Base-by-base conservation (phyloP, 1,139 yeast species). In the Candida sojae region DNA sequence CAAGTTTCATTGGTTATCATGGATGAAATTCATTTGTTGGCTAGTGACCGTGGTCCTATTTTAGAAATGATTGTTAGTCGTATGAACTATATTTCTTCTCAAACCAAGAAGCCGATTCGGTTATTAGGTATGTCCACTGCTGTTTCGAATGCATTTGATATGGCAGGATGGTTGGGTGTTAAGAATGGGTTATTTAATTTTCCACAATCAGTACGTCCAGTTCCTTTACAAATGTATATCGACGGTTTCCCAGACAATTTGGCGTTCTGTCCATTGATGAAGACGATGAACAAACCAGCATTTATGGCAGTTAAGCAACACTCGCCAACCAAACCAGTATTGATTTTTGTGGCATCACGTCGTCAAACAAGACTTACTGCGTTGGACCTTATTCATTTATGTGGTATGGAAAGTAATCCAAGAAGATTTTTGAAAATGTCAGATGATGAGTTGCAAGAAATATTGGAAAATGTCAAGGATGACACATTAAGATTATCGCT, bases 11-110 rank as follows among this genome's bases (percentile, higher is more conserved):
- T 95, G 52, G 92, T 95, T 26, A 90, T 95, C 36, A 92, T 95
- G 97, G 99, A 95, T 73, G 99, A 95, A 71, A 91, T 95, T 54
- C 99, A 95, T 74, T 74, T 95, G 54, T 80, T 95, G 57, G 99
- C 99, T 2, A 88, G 97, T 72, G 99, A 93, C 62, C 85, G 99
- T 68, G 99, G 99, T 55, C 98, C 99, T 2, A 92, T 93, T 68
- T 75, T 95, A 61, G 99, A 95, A 63, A 93, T 93, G 93, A 93
- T 95, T 78, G 99, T 95, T 12, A 89, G 97, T 71, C 88, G 99
- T 70, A 89, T 95, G 97, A 92, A 93, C 62, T 90, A 88, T 62
- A 86, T 92, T 51, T 83, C 95, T 0, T 79, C 89, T 0, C 86
- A 82, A 56, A 90, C 96, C 0, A 80, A 82, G 49, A 79, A 79